These are phyloP conservation scores for Trichothecium sympodiale DNA, from an alignment of 2,329 filamentous ascomycete genomes.

Conservation along the genomic window DNA sequence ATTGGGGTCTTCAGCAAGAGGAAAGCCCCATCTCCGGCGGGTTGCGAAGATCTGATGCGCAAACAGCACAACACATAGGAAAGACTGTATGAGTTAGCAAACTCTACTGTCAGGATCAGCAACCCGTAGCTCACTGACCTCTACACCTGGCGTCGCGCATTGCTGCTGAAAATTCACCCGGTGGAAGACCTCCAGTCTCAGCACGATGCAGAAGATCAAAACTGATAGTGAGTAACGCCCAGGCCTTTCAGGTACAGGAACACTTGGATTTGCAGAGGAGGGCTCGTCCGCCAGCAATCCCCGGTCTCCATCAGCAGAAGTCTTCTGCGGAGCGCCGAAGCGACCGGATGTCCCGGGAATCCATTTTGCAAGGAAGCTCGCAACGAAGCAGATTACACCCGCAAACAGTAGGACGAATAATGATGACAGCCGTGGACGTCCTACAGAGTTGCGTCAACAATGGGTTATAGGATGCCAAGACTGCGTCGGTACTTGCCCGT, in stretches of 20 bases:
- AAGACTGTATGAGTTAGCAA: slow-evolving; percentile 24
- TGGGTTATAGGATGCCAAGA: background rate
- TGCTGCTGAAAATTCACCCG: slow-evolving; percentile 34
- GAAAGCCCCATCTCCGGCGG: slow-evolving; percentile 17
- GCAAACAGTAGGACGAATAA: slow-evolving; percentile 35
- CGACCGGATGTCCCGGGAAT: slow-evolving; percentile 35
- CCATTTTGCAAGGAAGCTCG: slow-evolving; percentile 31
- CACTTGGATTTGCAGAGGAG: slow-evolving; percentile 17
- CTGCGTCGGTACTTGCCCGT: slow-evolving; percentile 36
- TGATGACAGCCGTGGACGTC: slow-evolving; percentile 36
- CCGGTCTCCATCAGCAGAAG: slow-evolving; percentile 7
- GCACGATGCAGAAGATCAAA: slow-evolving; percentile 30
- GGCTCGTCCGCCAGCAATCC: slow-evolving; percentile 10
- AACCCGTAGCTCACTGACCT: slow-evolving; percentile 23
- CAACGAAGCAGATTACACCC: slow-evolving; percentile 26
- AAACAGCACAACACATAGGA: slow-evolving; percentile 33
- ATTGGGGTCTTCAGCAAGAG: slow-evolving; percentile 23
- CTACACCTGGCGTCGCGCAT: slow-evolving; percentile 37
- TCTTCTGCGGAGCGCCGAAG: slow-evolving; percentile 21
- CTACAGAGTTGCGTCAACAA: slow-evolving; percentile 16
- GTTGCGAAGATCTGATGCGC: slow-evolving; percentile 31
- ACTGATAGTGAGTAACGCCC: slow-evolving; percentile 32
- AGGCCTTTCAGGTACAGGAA: slow-evolving; percentile 31
- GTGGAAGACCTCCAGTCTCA: slow-evolving; percentile 37
- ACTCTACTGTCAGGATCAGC: too few species aligned